Conservation (phyloP, 371 early-diverging fungal species). For the Mycotypha africana region DNA sequence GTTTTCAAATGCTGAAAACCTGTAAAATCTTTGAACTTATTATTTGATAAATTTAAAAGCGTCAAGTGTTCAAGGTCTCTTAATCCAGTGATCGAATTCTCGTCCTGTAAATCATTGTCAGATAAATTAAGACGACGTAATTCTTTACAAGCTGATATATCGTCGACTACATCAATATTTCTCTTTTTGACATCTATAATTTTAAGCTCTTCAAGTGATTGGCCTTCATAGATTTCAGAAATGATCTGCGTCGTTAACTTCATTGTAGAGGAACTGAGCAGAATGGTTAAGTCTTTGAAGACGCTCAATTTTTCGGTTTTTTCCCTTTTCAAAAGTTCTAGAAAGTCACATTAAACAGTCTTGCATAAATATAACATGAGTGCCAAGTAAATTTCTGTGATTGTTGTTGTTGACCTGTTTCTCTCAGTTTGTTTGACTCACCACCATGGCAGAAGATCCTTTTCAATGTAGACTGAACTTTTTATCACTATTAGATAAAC, state of each 20-base stretch:
- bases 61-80: slow-evolving; percentile 52
- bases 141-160: slow-evolving; percentile 59
- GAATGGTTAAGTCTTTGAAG: background rate
- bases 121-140: slow-evolving; percentile 68
- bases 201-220: slow-evolving; percentile 38
- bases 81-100: slow-evolving; percentile 52
- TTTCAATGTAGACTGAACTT: slow-evolving; percentile 73
- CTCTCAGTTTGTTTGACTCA: too few species aligned
- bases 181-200: slow-evolving; percentile 48
- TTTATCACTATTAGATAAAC: slow-evolving; percentile 54
- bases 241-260: slow-evolving; percentile 48
- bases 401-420: too few species aligned
- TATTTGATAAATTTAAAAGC: slow-evolving; percentile 61
- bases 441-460: slow-evolving; percentile 50
- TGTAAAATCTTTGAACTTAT: slow-evolving; percentile 56
- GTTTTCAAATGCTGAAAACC: slow-evolving; percentile 56
- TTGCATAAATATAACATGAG: too few species aligned
- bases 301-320: background rate
- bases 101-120: slow-evolving; percentile 54
- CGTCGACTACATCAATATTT: slow-evolving; percentile 60
- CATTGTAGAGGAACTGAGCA: slow-evolving; percentile 28
- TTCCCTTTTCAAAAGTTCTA: too few species aligned
- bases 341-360: too few species aligned
- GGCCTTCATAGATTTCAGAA: slow-evolving; percentile 24
- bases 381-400: too few species aligned